phyloP scores from a whole-genome alignment of 2,329 filamentous ascomycete genomes.

The Ceratocystis cubensis region DNA sequence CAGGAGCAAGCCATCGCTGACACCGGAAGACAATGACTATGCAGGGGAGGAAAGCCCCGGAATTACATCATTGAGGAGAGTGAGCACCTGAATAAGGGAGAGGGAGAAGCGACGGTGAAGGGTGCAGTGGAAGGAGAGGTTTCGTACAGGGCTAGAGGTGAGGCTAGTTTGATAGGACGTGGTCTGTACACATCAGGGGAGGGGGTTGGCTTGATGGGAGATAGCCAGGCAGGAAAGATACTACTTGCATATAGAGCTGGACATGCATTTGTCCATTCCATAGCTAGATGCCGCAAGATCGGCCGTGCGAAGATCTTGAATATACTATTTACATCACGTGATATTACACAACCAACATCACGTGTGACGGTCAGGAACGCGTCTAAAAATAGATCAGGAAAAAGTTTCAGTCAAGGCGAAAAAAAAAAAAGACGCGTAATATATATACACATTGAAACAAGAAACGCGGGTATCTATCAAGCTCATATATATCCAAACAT shows the following conservation, averaged over 20 bases:
- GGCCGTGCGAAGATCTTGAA: not conserved
- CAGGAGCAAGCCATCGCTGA: not conserved
- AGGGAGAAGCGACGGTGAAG: not conserved
- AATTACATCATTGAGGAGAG: not conserved
- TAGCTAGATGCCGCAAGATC: conserved; percentile 1
- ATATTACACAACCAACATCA: not conserved
- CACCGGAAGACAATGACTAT: conserved; percentile 22
- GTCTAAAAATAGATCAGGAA: not conserved
- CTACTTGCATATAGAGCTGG: not conserved
- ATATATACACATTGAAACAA: not conserved
- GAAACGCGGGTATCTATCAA: conserved; percentile 5
- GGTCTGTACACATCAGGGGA: too few species aligned
- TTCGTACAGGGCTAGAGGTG: not conserved
- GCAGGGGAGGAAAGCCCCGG: conserved; percentile 23
- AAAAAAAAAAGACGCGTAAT: not conserved
- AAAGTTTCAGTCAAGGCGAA: not conserved
- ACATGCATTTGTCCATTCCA: not conserved
- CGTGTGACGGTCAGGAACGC: not conserved
- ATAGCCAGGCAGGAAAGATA: too few species aligned
- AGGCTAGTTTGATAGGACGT: not conserved
- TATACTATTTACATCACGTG: not conserved
- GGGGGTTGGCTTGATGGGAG: too few species aligned
- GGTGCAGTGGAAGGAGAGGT: not conserved
- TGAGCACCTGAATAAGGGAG: not conserved
- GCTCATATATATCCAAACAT: conserved; percentile 6